A percentile compares a stretch with the other conserved stretches of the same genome.
phyloP scores from a whole-genome alignment of 129 eudicot species.

The Tagetes erecta region DNA sequence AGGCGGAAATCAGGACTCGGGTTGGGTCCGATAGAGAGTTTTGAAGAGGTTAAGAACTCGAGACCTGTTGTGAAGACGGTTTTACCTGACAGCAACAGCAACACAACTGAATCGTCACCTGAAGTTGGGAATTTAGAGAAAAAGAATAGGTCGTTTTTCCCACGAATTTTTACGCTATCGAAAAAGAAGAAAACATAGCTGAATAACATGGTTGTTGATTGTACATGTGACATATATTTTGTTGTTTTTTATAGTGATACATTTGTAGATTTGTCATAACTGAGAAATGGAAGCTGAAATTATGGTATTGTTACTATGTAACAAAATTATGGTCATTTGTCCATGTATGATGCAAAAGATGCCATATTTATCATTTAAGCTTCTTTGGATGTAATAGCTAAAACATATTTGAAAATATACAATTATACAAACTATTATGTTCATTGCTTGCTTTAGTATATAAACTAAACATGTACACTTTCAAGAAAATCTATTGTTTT shows the following conservation, averaged over 20 bases:
- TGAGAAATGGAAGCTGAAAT: conserved; percentile 9
- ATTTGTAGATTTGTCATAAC: conserved; percentile 23
- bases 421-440: no score
- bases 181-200: conserved; percentile 53
- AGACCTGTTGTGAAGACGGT: conserved; percentile 35
- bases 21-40: conserved; percentile 52
- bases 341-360: neutral
- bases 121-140: conserved; percentile 53
- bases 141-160: conserved; percentile 68
- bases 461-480: no score
- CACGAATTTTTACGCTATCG: conserved; percentile 67
- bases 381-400: neutral
- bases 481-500: no score
- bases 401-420: no score
- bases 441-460: no score
- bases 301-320: conserved; percentile 8
- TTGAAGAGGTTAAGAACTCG: conserved; percentile 44
- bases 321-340: conserved; percentile 12
- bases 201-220: conserved; percentile 10
- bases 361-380: neutral
- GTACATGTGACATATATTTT: conserved; percentile 30
- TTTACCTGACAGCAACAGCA: conserved; percentile 43
- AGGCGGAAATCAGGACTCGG: conserved; percentile 57
- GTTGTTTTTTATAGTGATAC: conserved; percentile 35
- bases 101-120: conserved; percentile 54